Evolutionary conservation across 2,329 filamentous ascomycete genomes (phyloP).

Genomic region (Phyllosticta capitalensis): DNA sequence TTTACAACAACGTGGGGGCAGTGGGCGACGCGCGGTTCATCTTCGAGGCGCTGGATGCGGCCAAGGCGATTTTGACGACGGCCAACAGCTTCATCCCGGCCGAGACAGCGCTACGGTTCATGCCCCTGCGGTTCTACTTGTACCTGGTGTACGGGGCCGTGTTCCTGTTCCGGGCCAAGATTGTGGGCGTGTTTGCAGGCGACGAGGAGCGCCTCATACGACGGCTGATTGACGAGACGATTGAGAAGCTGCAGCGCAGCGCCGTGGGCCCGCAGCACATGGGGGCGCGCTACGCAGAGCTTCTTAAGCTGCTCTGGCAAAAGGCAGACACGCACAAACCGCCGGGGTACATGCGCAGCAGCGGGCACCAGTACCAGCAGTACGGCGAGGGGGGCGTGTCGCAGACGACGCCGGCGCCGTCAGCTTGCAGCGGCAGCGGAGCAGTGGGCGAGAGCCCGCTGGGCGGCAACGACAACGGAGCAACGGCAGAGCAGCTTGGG

Average conservation of each 20-base stretch:
- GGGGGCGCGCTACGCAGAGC: conserved; percentile 37
- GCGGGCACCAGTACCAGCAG: neutral
- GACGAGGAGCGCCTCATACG: conserved; percentile 40
- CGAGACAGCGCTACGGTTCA: conserved; percentile 37
- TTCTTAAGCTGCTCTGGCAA: conserved; percentile 39
- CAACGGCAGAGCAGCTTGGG: conserved; percentile 37
- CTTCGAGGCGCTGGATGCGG: conserved; percentile 41
- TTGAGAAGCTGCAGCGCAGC: conserved; percentile 34
- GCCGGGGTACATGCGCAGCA: neutral
- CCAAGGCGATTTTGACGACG: conserved; percentile 41
- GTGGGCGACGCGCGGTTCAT: conserved; percentile 42
- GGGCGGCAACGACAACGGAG: conserved; percentile 20
- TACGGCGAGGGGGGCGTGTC: conserved; percentile 20
- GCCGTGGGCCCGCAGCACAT: conserved; percentile 36
- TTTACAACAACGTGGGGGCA: conserved; percentile 41
- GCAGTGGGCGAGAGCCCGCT: conserved; percentile 6
- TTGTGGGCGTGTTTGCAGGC: conserved; percentile 37
- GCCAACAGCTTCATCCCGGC: conserved; percentile 42
- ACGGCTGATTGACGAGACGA: conserved; percentile 38
- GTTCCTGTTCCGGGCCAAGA: conserved; percentile 40
- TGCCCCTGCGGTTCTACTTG: conserved; percentile 41
- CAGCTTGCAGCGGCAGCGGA: conserved; percentile 12
- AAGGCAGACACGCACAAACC: conserved; percentile 24
- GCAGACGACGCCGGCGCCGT: conserved; percentile 17
- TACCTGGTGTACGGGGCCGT: conserved; percentile 41